Conservation (phyloP, 169 alveolate genomes). For the Plasmodium knowlesi region DNA sequence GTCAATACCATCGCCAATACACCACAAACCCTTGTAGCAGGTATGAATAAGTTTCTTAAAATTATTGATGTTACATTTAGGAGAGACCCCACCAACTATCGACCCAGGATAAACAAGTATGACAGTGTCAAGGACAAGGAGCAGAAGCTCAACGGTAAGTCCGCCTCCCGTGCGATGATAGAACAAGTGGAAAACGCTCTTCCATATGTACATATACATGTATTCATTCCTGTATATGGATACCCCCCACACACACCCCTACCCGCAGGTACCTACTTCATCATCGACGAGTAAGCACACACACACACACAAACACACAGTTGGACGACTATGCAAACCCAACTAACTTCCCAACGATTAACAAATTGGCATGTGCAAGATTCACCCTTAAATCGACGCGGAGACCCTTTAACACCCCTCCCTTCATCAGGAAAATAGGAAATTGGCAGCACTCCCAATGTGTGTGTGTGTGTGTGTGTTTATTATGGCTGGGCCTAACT, state of each 20-base stretch:
- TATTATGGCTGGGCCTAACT: background rate
- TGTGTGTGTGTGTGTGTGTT: background rate
- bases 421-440: too few species aligned
- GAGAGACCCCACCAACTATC: slow-evolving; percentile 98
- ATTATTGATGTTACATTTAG: slow-evolving; percentile 97
- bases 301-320: too few species aligned
- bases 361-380: background rate
- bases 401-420: background rate
- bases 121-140: slow-evolving; percentile 98
- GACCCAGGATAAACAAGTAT: slow-evolving; percentile 99
- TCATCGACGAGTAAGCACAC: slow-evolving; percentile 55
- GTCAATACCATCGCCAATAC: slow-evolving; percentile 88
- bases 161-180: background rate
- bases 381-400: background rate
- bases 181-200: background rate
- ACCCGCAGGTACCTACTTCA: slow-evolving; percentile 59
- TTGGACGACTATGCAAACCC: background rate
- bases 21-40: slow-evolving; percentile 88
- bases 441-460: background rate
- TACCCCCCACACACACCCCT: background rate
- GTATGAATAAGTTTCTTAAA: slow-evolving; percentile 96
- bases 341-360: background rate
- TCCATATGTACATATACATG: background rate
- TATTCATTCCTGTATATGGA: background rate
- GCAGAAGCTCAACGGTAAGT: slow-evolving; percentile 89